Evolutionary conservation across 768 basidiomycete genomes (phyloP), one percentile per base, ranked within the genome.

Genomic region (Trametes maxima): DNA sequence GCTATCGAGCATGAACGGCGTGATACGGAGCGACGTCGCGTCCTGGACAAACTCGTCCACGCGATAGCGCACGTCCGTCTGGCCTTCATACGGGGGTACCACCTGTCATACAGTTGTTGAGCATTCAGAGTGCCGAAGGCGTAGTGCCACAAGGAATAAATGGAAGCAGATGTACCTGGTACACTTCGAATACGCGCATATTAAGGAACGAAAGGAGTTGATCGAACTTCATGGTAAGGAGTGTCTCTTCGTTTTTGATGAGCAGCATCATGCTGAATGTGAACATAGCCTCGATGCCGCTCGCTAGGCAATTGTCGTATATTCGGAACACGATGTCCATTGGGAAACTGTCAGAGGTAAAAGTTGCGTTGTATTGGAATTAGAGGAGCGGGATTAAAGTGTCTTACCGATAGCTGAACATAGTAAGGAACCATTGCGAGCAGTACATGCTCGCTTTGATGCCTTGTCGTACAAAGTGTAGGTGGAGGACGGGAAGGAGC

Each of bases 371-470:
- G 11, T 12, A 10, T 6, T 3, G 12, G 21, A n/a, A n/a, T n/a
- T n/a, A n/a, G n/a, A 48, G 33, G 3, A 36, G 3, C 36, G 42
- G 14, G 8, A 49, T 5, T 35, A 42, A 14, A 3, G 24, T 6
- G 14, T 70, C 82, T 68, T 69, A 89, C 93, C 93, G 86, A 75
- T 96, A 98, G 70, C 93, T 92, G 78, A 98, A 98, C 72, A 99
- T 77, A 0, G 97, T 98, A 71, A 99, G 79, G 75, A 98, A 98
- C 97, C 97, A 99, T 65, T 98, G 97, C 14, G 93, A 94, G 69
- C 94, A 96, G 72, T 90, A 98, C 95, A 99, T 98, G 76, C 91
- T 95, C 47, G 94, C 95, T 73, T 98, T 98, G 70, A 98, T 79
- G 33, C 95, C 96, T 74, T 97, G 92, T 33, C 95, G 85, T 33